Percentiles rank a stretch among this genome's conserved stretches.
Conservation (phyloP, 768 basidiomycete species). For the Boletales sp. region DNA sequence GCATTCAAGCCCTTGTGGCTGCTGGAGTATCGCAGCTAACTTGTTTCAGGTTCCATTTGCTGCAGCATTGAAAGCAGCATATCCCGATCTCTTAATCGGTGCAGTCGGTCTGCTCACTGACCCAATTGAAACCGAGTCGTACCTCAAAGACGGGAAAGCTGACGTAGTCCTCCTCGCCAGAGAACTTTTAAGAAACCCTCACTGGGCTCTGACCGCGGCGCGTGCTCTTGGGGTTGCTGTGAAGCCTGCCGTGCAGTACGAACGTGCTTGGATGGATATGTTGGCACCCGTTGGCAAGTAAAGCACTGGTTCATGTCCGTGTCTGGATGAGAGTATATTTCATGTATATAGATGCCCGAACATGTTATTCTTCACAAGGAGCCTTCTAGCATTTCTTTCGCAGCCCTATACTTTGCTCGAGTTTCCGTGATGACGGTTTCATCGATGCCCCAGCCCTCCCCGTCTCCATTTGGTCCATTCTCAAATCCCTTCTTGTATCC, state of each 20-base stretch:
- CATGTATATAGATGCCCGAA: conserved; percentile 1
- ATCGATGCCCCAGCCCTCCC: conserved; percentile 76
- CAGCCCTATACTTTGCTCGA: conserved; percentile 74
- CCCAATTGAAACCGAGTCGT: conserved; percentile 54
- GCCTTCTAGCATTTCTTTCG: conserved; percentile 54
- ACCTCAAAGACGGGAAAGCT: conserved; percentile 61
- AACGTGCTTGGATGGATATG: conserved; percentile 51
- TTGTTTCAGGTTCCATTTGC: conserved; percentile 59
- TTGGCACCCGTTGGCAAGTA: conserved; percentile 17
- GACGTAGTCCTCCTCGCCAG: conserved; percentile 69
- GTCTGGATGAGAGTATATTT: not conserved
- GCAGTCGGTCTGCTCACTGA: conserved; percentile 74
- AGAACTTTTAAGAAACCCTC: conserved; percentile 61
- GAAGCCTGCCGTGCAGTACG: conserved; percentile 73
- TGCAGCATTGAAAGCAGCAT: conserved; percentile 55
- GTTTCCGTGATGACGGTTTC: conserved; percentile 77
- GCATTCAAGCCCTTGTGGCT: not conserved
- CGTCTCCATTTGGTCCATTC: conserved; percentile 60
- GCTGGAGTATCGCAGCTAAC: not conserved
- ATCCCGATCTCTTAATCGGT: conserved; percentile 53
- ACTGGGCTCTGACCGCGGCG: conserved; percentile 63
- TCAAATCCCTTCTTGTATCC: conserved; percentile 83
- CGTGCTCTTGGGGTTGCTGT: conserved; percentile 58
- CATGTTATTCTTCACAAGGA: conserved; percentile 7
- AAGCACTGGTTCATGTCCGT: not conserved